Percentiles rank a stretch among this genome's conserved stretches.
These are phyloP conservation scores for Fusarium redolens DNA, from an alignment of 2,329 filamentous ascomycete species.

Conservation along the genomic window DNA sequence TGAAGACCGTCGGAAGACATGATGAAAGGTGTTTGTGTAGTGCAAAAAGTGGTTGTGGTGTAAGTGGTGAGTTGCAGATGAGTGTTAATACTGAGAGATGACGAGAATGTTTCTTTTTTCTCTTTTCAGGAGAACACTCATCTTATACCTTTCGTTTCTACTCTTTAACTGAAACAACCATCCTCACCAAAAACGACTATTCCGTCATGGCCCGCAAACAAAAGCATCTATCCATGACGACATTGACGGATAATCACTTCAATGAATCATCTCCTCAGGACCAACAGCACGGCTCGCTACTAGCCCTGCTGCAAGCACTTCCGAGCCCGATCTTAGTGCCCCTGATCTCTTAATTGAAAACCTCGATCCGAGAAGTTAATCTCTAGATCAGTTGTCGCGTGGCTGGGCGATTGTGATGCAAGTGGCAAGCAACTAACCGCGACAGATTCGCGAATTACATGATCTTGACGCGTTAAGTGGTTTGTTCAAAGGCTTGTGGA, in stretches of 20 bases:
- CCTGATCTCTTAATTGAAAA: neutral
- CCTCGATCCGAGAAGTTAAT: constrained; percentile 25
- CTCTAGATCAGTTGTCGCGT: constrained; percentile 11
- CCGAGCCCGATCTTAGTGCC: constrained; percentile 11
- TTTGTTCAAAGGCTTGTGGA: neutral
- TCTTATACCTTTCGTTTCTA: constrained; percentile 17
- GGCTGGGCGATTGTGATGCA: constrained; percentile 27
- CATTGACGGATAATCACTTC: constrained; percentile 26
- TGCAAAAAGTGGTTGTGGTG: neutral
- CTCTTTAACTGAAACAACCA: neutral
- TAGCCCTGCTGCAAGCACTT: constrained; percentile 21
- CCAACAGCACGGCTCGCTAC: constrained; percentile 4
- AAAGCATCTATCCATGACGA: constrained; percentile 39
- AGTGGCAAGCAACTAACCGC: constrained; percentile 9
- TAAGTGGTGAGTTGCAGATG: neutral
- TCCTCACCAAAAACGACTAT: neutral
- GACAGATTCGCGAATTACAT: neutral
- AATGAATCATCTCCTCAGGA: constrained; percentile 37
- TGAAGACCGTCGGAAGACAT: constrained; percentile 34
- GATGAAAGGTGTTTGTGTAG: neutral
- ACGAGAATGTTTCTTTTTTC: rapidly evolving
- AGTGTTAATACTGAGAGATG: neutral
- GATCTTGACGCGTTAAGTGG: neutral
- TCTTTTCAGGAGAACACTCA: neutral
- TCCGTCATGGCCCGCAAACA: constrained; percentile 24